Conservation (phyloP, 805 yeast species). For the Lachancea thermotolerans region DNA sequence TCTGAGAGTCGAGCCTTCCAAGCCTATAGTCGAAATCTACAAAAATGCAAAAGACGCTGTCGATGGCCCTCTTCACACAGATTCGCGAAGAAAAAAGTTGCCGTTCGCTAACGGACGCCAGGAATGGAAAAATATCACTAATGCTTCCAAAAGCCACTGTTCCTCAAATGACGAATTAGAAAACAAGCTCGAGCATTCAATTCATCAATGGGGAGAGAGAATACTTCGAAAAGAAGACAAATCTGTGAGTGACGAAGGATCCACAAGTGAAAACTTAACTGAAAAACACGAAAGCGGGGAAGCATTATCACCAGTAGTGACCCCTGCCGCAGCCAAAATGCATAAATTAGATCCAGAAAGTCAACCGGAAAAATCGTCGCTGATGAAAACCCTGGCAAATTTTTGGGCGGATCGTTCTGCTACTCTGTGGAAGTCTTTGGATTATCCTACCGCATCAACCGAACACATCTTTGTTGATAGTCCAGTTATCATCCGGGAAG, state of each 20-base stretch:
- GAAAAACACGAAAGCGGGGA: conserved; percentile 3
- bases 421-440: conserved; percentile 87
- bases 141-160: neutral
- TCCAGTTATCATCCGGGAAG: conserved; percentile 88
- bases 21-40: conserved; percentile 87
- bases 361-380: conserved; percentile 63
- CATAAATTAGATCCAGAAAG: conserved; percentile 23
- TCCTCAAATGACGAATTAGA: conserved; percentile 17
- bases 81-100: conserved; percentile 6
- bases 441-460: conserved; percentile 66
- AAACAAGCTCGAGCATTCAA: conserved; percentile 27
- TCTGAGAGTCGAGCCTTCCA: conserved; percentile 61
- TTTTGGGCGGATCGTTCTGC: conserved; percentile 99
- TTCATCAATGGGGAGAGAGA: conserved; percentile 27
- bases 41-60: conserved; percentile 86
- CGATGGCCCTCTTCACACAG: conserved; percentile 42
- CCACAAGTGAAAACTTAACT: neutral
- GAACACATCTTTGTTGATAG: conserved; percentile 94
- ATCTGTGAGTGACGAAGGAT: neutral
- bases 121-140: neutral
- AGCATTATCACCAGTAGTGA: conserved; percentile 18
- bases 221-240: conserved; percentile 12
- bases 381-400: conserved; percentile 75
- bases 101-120: neutral
- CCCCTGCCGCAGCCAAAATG: conserved; percentile 18